Evolutionary conservation across 164 flowering plant species (phyloP), one percentile per base, ranked within the genome.

Genomic region (Paratinospora sagittata): DNA sequence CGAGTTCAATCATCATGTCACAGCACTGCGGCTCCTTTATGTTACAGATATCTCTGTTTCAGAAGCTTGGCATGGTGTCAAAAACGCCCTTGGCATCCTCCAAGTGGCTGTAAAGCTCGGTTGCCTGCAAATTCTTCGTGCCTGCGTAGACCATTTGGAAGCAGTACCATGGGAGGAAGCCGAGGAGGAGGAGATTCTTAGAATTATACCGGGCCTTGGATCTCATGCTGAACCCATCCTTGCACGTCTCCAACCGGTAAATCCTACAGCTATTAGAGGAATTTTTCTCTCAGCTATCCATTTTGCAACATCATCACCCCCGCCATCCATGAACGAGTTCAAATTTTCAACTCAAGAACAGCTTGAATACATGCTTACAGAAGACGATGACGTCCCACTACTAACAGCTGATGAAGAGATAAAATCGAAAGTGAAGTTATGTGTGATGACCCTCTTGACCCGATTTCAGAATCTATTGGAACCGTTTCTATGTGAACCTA

Each of bases 91-190:
- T 69, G 93, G 93, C 71, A 86, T 85, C 70, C 89, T 96, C 13
- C 86, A 66, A 65, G 98, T 86, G 30, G 89, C 97, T 5, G 72
- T 83, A 43, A 77, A 81, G 57, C 97, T 93, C 27, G 91, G 86
- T 23, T 87, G 98, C 78, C 86, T 76, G 1, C 70, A 76, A 43
- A 84, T 96, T 27, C 70, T 85, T 33, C 47, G 78, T 43, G 82
- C 88, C 13, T 92, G 95, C 80, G 91, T 89, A 60, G 80, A 78
- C 27, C 92, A 91, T 84, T 77, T 92, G 78, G 99, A 96, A 82
- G 95, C 98, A 65, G 86, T 91, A n/a, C 96, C 98, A n/a, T 96
- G 99, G 99, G 98, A 96, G 72, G 99, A 96, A 80, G 75, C 88
- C 16, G 98, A 96, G 76, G 99, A 96, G 77, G 97, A 96, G 74